These are phyloP conservation scores for Lasiosphaeriaceae sp. DNA, from an alignment of 495 filamentous ascomycete species.

Conservation along the genomic window DNA sequence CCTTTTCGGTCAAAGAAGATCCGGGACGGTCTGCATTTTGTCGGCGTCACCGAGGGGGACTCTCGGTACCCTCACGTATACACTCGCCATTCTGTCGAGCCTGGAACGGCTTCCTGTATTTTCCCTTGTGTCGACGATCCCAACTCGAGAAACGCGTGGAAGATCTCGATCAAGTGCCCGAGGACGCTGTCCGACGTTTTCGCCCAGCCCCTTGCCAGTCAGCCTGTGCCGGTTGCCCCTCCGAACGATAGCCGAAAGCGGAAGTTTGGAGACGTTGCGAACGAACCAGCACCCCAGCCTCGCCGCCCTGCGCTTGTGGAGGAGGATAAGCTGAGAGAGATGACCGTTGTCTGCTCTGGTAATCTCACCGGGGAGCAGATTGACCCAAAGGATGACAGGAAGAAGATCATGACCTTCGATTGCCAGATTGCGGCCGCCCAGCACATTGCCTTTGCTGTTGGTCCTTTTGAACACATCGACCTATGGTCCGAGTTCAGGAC, in stretches of 20 bases:
- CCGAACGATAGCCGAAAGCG: conserved; percentile 29
- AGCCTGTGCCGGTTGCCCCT: conserved; percentile 14
- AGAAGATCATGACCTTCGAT: conserved; percentile 80
- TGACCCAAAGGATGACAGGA: conserved; percentile 66
- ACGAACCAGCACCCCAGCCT: conserved; percentile 26
- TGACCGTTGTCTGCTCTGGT: conserved; percentile 86
- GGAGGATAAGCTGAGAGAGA: conserved; percentile 80
- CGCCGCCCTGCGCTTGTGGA: conserved; percentile 40
- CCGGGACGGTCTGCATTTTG: conserved; percentile 85
- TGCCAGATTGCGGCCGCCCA: conserved; percentile 66
- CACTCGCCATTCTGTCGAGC: conserved; percentile 71
- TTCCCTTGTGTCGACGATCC: conserved; percentile 91
- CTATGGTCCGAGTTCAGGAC: conserved; percentile 79
- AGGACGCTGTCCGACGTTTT: conserved; percentile 84
- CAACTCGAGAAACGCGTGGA: conserved; percentile 76
- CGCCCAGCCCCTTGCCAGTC: conserved; percentile 33
- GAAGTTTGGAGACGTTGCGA: conserved; percentile 28
- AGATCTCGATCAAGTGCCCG: conserved; percentile 78
- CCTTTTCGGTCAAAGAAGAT: conserved; percentile 71
- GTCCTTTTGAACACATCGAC: conserved; percentile 91
- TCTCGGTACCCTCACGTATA: conserved; percentile 84
- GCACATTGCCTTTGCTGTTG: conserved; percentile 87
- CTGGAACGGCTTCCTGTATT: conserved; percentile 76
- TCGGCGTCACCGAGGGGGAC: conserved; percentile 75
- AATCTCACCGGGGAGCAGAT: conserved; percentile 76